Conservation (phyloP, 164 flowering plant genomes). For the Sedum album region DNA sequence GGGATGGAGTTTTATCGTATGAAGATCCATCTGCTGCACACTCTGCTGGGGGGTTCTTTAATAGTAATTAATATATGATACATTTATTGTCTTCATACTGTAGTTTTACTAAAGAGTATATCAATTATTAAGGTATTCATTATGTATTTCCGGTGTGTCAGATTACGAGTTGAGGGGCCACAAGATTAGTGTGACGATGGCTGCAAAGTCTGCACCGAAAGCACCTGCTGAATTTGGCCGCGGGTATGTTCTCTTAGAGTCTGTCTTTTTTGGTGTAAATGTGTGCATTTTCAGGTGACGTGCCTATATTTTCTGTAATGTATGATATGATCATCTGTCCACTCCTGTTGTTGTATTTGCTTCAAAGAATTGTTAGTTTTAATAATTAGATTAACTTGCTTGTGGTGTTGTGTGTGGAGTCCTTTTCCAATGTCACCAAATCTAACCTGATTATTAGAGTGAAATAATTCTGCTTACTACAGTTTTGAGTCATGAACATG, state of each 20-base stretch:
- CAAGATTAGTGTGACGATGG: slow-evolving; percentile 82
- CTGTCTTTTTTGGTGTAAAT: neutral
- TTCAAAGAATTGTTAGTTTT: neutral
- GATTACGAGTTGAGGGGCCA: slow-evolving; percentile 82
- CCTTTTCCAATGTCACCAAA: too few species aligned
- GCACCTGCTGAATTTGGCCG: slow-evolving; percentile 52
- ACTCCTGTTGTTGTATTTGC: neutral
- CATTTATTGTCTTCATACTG: neutral
- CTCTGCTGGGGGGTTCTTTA: slow-evolving; percentile 89
- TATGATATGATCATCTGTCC: neutral
- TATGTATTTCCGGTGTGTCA: slow-evolving; percentile 17
- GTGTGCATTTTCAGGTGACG: neutral
- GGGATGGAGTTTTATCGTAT: slow-evolving; percentile 77
- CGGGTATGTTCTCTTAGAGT: slow-evolving; percentile 36
- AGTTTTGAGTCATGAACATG: too few species aligned
- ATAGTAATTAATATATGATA: slow-evolving; percentile 31
- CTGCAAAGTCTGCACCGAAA: slow-evolving; percentile 88
- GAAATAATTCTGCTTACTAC: too few species aligned
- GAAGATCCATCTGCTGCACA: slow-evolving; percentile 99
- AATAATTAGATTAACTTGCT: neutral
- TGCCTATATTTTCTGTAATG: neutral
- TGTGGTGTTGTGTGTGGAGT: too few species aligned
- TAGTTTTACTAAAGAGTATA: neutral
- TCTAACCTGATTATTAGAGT: too few species aligned
- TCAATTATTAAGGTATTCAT: neutral